Conservation (phyloP, 1,139 yeast genomes). For the Protomyces inundatus region DNA sequence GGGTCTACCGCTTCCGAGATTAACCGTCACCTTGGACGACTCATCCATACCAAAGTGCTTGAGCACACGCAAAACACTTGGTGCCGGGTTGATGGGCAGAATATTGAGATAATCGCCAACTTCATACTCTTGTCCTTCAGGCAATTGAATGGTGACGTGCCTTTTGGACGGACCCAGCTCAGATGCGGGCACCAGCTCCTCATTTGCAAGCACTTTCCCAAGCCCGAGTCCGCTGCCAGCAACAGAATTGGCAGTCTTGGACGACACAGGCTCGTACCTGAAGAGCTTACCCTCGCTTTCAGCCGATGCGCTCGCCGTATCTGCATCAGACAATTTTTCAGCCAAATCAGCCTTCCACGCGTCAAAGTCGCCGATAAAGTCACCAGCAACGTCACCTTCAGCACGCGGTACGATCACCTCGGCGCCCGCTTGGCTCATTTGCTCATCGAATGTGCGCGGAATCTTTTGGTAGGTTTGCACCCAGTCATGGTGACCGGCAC, state of each 20-base stretch:
- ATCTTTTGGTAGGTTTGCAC: conserved; percentile 19
- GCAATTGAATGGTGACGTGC: conserved; percentile 20
- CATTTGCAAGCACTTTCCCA: conserved; percentile 1
- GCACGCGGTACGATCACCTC: conserved; percentile 10
- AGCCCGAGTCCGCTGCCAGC: background rate
- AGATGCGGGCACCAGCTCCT: conserved; percentile 6
- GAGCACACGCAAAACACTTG: conserved; percentile 13
- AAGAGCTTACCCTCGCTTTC: background rate
- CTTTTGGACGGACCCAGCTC: conserved; percentile 15
- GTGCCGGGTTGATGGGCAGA: conserved; percentile 22
- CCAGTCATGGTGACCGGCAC: conserved; percentile 27
- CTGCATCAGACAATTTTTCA: background rate
- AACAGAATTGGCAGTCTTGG: conserved; percentile 5
- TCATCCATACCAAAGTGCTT: conserved; percentile 19
- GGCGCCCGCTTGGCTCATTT: conserved; percentile 15
- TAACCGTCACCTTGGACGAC: conserved; percentile 9
- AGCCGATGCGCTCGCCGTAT: background rate
- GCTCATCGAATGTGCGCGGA: conserved; percentile 18
- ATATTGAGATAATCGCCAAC: conserved; percentile 25
- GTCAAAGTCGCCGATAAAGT: conserved; percentile 24
- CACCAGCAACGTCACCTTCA: conserved; percentile 26
- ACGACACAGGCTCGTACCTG: conserved; percentile 10
- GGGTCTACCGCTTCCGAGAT: conserved; percentile 3
- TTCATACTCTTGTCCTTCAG: conserved; percentile 11
- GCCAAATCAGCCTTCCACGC: conserved; percentile 20